Evolutionary conservation across 2,329 filamentous ascomycete species (phyloP).

Genomic region (Cephalotrichum gorgonifer): DNA sequence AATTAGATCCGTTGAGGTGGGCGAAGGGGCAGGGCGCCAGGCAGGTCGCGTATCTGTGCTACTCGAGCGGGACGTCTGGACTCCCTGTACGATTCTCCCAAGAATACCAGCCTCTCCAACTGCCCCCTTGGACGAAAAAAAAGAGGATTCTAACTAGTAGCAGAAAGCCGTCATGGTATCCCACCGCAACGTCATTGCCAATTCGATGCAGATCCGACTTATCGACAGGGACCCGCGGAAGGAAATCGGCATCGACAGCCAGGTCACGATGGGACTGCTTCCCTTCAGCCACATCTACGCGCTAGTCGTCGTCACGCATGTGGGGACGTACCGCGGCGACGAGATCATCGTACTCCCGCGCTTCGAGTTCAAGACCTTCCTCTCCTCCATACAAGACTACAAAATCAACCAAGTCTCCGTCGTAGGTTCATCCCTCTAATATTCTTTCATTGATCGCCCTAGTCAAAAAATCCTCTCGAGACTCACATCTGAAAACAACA

Average conservation of each 20-base stretch:
- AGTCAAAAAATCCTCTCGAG: neutral
- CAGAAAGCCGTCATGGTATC: slow-evolving; percentile 80
- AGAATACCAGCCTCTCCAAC: neutral
- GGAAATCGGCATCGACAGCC: slow-evolving; percentile 23
- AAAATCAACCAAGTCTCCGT: slow-evolving; percentile 59
- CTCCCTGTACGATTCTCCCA: slow-evolving; percentile 46
- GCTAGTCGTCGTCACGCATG: slow-evolving; percentile 59
- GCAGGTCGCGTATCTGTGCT: slow-evolving; percentile 67
- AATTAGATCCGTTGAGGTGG: slow-evolving; percentile 49
- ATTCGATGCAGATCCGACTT: slow-evolving; percentile 51
- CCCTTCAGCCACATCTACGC: slow-evolving; percentile 78
- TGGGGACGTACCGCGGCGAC: slow-evolving; percentile 60
- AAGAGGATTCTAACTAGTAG: neutral
- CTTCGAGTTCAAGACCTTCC: slow-evolving; percentile 60
- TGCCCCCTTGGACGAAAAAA: neutral
- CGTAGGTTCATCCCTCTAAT: slow-evolving; percentile 28
- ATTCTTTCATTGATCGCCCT: neutral
- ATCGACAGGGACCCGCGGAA: slow-evolving; percentile 29
- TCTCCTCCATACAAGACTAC: slow-evolving; percentile 55
- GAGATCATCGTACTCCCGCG: slow-evolving; percentile 62
- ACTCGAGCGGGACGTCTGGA: slow-evolving; percentile 71
- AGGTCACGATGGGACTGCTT: slow-evolving; percentile 54
- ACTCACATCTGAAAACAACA: neutral
- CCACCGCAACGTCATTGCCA: slow-evolving; percentile 69
- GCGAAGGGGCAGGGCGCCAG: slow-evolving; percentile 52